Percentiles rank a stretch among this genome's conserved stretches.
Evolutionary conservation across 2,329 filamentous ascomycete genomes (phyloP).

Genomic region (Phoma sp.): DNA sequence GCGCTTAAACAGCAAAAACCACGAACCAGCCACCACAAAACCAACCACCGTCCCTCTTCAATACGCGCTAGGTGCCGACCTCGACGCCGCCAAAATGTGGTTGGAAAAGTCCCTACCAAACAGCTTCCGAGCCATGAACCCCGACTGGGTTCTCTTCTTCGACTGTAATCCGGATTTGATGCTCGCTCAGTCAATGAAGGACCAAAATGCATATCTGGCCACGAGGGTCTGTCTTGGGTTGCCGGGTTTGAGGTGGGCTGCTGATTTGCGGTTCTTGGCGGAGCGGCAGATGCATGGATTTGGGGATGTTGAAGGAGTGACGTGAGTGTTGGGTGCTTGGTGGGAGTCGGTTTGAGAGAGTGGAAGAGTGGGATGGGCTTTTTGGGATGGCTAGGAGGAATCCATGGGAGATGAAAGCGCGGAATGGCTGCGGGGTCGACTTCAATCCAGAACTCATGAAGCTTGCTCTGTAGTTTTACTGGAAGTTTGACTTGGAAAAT

Average conservation of each 20-base stretch:
- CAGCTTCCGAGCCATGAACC: not conserved
- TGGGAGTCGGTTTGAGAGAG: not conserved
- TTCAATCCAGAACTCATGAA: too few relatives aligned
- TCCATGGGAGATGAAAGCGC: too few relatives aligned
- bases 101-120: not conserved
- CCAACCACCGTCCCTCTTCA: not conserved
- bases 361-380: too few relatives aligned
- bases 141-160: not conserved
- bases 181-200: not conserved
- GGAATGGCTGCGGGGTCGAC: too few relatives aligned
- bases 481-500: too few relatives aligned
- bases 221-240: not conserved
- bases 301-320: not conserved
- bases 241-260: conserved; percentile 4
- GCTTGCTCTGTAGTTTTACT: too few relatives aligned
- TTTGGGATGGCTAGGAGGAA: too few relatives aligned
- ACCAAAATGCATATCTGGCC: conserved; percentile 5
- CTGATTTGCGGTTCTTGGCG: not conserved
- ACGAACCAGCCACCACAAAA: not conserved
- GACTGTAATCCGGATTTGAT: conserved; percentile 8
- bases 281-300: not conserved
- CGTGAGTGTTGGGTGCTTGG: not conserved
- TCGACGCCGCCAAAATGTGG: not conserved
- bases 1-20: not conserved
- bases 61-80: not conserved